Evolutionary conservation across 805 yeast species (phyloP).

Genomic region (Metschnikowia cubensis): DNA sequence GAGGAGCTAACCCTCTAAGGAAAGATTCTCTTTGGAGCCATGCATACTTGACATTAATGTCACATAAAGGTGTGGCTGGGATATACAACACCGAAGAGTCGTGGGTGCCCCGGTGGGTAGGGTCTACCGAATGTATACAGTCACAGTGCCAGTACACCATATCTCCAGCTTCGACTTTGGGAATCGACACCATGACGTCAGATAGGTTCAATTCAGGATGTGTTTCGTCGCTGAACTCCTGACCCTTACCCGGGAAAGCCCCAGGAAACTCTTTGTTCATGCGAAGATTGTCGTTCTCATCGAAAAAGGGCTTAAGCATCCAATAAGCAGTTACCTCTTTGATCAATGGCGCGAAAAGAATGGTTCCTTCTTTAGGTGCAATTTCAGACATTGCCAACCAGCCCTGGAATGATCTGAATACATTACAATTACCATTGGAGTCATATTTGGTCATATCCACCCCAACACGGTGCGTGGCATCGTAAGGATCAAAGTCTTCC

Average conservation of each 20-base stretch:
- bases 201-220: constrained; percentile 36
- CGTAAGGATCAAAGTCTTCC: constrained; percentile 42
- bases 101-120: constrained; percentile 26
- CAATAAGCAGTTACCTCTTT: constrained; percentile 36
- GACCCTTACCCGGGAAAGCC: constrained; percentile 33
- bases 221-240: constrained; percentile 24
- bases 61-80: constrained; percentile 33
- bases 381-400: constrained; percentile 39
- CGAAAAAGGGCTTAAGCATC: constrained; percentile 39
- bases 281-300: constrained; percentile 28
- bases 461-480: constrained; percentile 29
- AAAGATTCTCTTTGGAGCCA: constrained; percentile 21
- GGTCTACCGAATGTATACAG: constrained; percentile 39
- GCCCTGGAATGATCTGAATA: constrained; percentile 42
- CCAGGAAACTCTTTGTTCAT: constrained; percentile 36
- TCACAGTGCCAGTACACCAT: constrained; percentile 44
- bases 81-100: constrained; percentile 39
- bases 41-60: constrained; percentile 18
- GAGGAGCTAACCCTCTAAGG: constrained; percentile 19
- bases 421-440: constrained; percentile 24
- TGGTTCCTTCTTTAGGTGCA: constrained; percentile 38
- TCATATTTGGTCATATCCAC: constrained; percentile 33
- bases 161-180: constrained; percentile 41
- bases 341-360: constrained; percentile 34
- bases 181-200: constrained; percentile 31